Percentiles rank a stretch among this genome's conserved stretches.
These are phyloP conservation scores for Immersiella caudata DNA, from an alignment of 495 filamentous ascomycete genomes.

Conservation along the genomic window DNA sequence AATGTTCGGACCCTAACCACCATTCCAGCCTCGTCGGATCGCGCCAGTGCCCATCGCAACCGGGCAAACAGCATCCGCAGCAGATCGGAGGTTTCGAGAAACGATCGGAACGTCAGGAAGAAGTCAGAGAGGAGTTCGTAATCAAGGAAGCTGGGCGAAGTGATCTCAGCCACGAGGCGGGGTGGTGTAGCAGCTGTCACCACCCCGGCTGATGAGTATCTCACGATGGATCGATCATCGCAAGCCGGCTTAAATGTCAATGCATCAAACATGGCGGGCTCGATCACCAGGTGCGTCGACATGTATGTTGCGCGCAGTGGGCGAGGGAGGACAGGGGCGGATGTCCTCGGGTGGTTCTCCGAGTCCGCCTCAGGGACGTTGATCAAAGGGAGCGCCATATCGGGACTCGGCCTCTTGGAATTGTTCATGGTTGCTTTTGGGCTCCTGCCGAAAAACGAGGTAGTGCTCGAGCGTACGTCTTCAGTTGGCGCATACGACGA, in stretches of 20 bases:
- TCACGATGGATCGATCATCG: slow-evolving; percentile 82
- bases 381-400: slow-evolving; percentile 35
- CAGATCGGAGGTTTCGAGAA: slow-evolving; percentile 74
- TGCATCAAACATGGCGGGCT: slow-evolving; percentile 73
- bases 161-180: slow-evolving; percentile 95
- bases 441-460: slow-evolving; percentile 42
- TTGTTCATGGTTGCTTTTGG: slow-evolving; percentile 29
- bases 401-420: slow-evolving; percentile 32
- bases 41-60: slow-evolving; percentile 82
- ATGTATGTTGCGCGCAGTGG: slow-evolving; percentile 45
- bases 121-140: slow-evolving; percentile 98
- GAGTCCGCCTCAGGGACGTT: slow-evolving; percentile 32
- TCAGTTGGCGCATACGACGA: slow-evolving; percentile 65
- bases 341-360: slow-evolving; percentile 27
- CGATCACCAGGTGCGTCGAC: slow-evolving; percentile 51
- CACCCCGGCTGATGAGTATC: slow-evolving; percentile 71
- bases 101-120: slow-evolving; percentile 92
- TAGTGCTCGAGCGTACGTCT: slow-evolving; percentile 48
- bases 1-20: slow-evolving; percentile 95
- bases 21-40: slow-evolving; percentile 80
- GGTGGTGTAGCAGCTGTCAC: slow-evolving; percentile 90
- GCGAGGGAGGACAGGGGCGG: slow-evolving; percentile 29
- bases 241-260: slow-evolving; percentile 69
- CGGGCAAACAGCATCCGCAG: slow-evolving; percentile 81
- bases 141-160: slow-evolving; percentile 91